A percentile compares a stretch with the other conserved stretches of the same genome.
Evolutionary conservation across 768 basidiomycete genomes (phyloP).

Genomic region (Tricholoma sp.): DNA sequence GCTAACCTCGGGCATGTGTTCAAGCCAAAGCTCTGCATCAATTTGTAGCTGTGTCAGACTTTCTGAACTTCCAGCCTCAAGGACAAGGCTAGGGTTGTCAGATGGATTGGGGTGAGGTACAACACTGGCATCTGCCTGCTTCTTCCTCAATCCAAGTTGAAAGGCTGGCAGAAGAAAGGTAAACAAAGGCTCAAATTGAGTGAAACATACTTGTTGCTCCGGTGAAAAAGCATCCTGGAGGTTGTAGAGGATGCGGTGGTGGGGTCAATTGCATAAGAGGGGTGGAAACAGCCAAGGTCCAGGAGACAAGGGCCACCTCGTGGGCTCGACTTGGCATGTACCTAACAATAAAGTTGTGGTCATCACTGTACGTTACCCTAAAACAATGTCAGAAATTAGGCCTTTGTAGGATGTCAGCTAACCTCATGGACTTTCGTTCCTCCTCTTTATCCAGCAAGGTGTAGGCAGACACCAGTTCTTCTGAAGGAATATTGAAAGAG

Average conservation of each 20-base stretch:
- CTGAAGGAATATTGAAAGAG: background rate
- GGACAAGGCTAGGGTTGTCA: background rate
- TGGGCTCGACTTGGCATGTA: constrained; percentile 13
- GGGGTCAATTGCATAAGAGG: background rate
- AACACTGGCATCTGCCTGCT: no score
- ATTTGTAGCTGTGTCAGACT: constrained; percentile 13
- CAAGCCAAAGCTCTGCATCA: constrained; percentile 15
- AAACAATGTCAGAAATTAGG: constrained; percentile 1
- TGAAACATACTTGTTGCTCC: background rate
- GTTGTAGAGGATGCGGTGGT: background rate
- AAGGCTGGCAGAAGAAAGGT: constrained; percentile 13
- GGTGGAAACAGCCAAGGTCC: background rate
- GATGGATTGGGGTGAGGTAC: background rate
- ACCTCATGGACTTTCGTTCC: no score
- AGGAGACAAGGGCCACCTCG: constrained; percentile 6
- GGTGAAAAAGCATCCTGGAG: background rate
- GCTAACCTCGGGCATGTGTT: constrained; percentile 14
- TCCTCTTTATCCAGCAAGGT: constrained; percentile 4
- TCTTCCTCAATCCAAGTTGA: constrained; percentile 15
- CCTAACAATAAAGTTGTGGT: constrained; percentile 15
- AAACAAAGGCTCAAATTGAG: constrained; percentile 5
- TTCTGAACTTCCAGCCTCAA: constrained; percentile 16
- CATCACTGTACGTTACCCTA: no score
- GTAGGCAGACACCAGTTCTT: background rate
- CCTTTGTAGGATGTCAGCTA: no score